A percentile compares a stretch with the other conserved stretches of the same genome.
Evolutionary conservation across 2,329 filamentous ascomycete genomes (phyloP).

Genomic region (Colletotrichum gigasporum): DNA sequence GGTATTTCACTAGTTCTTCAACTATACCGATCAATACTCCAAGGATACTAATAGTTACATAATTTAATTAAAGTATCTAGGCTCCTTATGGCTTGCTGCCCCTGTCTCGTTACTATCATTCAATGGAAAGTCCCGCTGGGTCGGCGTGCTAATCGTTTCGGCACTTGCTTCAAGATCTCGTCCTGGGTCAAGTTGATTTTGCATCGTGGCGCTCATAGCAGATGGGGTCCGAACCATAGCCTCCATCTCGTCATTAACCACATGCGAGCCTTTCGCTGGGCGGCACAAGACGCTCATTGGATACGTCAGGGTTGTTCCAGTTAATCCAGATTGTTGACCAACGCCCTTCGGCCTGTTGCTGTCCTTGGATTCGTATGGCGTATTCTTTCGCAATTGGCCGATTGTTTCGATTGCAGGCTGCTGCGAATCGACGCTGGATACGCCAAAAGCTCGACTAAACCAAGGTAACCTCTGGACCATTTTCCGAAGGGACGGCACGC

Average conservation of each 20-base stretch:
- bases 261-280: neutral
- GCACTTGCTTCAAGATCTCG: neutral
- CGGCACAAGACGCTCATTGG: neutral
- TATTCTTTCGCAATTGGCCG: neutral
- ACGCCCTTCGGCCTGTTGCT: neutral
- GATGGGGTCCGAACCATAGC: neutral
- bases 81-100: neutral
- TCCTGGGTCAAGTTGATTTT: neutral
- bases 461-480: conserved; percentile 38
- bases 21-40: no score
- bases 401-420: neutral
- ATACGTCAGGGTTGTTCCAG: neutral
- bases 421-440: conserved; percentile 27
- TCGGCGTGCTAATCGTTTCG: neutral
- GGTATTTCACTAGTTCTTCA: no score
- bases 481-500: conserved; percentile 41
- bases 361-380: neutral
- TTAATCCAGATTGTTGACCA: neutral
- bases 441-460: conserved; percentile 37
- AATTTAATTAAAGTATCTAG: no score
- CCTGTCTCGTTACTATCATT: neutral
- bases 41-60: no score
- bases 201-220: no score
- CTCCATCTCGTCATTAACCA: neutral
- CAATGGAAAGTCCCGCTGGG: neutral